Base-by-base conservation (phyloP, 179 eudicot species). In the Vitellaria paradoxa region DNA sequence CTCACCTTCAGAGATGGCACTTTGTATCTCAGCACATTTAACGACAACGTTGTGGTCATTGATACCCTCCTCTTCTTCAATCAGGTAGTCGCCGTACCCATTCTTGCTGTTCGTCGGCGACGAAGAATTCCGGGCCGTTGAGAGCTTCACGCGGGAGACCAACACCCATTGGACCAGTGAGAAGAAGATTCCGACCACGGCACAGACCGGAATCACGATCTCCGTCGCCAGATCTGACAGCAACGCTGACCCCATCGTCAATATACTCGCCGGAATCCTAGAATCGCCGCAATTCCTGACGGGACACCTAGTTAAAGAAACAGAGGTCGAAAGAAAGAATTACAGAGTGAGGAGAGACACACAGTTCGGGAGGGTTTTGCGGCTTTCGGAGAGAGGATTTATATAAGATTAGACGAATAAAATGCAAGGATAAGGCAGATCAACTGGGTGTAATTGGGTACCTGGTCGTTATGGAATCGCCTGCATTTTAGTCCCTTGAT, bases 21-120 rank as follows among this genome's bases (percentile, higher is more conserved):
- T 88, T 66, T 91, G 96, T 18, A 91, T 91, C 20, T 91, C 95
- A 40, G 97, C 97, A 18, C 97, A 91, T 77, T 89, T 92, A 61
- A 62, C 82, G 65, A 92, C 93, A 37, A 86, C 90, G 42, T 73
- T 76, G 8, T 86, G 87, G 64, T 86, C 89, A 37, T 76, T 83
- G 23, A 81, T 47, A 24, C 93, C 94, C 0, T 92, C 97, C 80
- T 91, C 97, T 57, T 92, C 97, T 71, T 91, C 94, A 77, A 90
- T 88, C 80, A 90, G 76, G 52, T 42, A 65, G 9, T 88, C 94
- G 13, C 65, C 76, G 65, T 47, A 84, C 0, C 92, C 92, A 73
- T 90, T 88, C 64, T 83, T 82, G 26, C 73, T 79, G 63, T 78
- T 71, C 4, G 15, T 7, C 26, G 76, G 45, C 15, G 77, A 23